phyloP scores from a whole-genome alignment of 768 basidiomycete species.

The Udeniomyces megalosporus region DNA sequence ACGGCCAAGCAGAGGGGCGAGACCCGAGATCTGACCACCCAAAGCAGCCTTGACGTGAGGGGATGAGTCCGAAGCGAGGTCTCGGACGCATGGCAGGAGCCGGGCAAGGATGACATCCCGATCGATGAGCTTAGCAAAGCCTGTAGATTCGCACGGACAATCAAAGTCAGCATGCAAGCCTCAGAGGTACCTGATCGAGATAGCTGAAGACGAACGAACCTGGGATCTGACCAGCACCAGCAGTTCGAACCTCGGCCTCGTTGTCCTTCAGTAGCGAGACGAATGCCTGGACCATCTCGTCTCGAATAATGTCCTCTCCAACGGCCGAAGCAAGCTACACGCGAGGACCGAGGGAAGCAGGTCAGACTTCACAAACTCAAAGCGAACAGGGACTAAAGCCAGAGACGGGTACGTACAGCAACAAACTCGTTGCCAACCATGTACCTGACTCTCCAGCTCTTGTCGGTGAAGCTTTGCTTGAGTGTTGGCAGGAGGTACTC shows the following conservation, averaged over 20 bases:
- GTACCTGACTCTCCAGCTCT: slow-evolving; percentile 97
- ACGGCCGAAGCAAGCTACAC: slow-evolving; percentile 73
- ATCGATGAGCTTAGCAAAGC: slow-evolving; percentile 85
- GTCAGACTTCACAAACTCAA: too few species aligned
- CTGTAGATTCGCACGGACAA: slow-evolving; percentile 33
- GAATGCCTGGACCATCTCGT: slow-evolving; percentile 83
- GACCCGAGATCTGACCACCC: slow-evolving; percentile 86
- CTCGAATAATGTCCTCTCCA: slow-evolving; percentile 73
- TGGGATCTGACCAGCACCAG: slow-evolving; percentile 89
- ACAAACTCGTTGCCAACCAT: slow-evolving; percentile 98
- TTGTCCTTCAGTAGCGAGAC: slow-evolving; percentile 92
- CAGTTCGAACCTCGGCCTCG: slow-evolving; percentile 95
- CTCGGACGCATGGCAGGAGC: slow-evolving; percentile 85
- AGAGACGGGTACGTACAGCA: slow-evolving; percentile 40
- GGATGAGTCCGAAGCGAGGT: slow-evolving; percentile 78
- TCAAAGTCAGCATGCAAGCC: neutral
- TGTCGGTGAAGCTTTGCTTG: slow-evolving; percentile 73
- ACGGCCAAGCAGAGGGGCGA: slow-evolving; percentile 83
- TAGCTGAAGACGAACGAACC: slow-evolving; percentile 37
- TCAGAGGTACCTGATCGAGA: neutral
- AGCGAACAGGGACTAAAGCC: neutral
- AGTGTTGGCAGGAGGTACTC: slow-evolving; percentile 77
- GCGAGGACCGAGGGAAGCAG: neutral
- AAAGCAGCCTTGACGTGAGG: slow-evolving; percentile 96
- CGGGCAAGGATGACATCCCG: slow-evolving; percentile 83